Evolutionary conservation across 106 monocot genomes (phyloP), one percentile per base, ranked within the genome.

Genomic region (Allium fistulosum): DNA sequence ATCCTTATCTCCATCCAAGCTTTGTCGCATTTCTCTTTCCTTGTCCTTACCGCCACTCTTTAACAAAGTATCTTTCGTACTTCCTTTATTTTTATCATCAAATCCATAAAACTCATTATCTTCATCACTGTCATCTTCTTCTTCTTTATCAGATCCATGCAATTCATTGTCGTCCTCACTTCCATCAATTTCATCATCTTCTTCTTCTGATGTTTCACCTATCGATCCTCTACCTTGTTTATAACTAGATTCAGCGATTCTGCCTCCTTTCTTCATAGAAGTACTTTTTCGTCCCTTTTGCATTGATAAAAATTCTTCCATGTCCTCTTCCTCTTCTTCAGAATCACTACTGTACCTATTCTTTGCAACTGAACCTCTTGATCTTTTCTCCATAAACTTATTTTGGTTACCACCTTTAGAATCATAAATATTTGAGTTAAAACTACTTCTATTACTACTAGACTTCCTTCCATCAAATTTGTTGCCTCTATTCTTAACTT

Each of bases 81-180:
- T 68, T 52, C 46, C 22, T 16, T 72, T 57, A 69, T 74, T 78
- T 62, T n/a, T 57, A 46, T 84, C 78, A 53, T 74, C 81, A 69
- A 61, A 75, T 13, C 53, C 72, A 27, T 75, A 81, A 14, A 74
- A 56, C 9, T 16, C 76, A 68, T 72, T 77, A 71, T 53, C 78
- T 56, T 84, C 80, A 9, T 76, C 84, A 69, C 26, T 73, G 65
- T 73, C 75, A 55, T 55, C 53, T 55, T 55, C 53, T 55, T 55
- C 53, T 55, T 55, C 53, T 55, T 55, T 6, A 53, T 74, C 84
- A 71, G 57, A 75, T 13, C 53, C 72, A 27, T 75, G 79, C 26
- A 74, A 56, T 11, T 16, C 76, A 71, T 69, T 77, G 68, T 27
- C 78, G 60, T 84, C 80, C 9, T 76, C 84, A 69, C 26, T 73